Evolutionary conservation across 352 stramenopile genomes (phyloP), one percentile per base, ranked within the genome.

Genomic region (Phytophthora sansomeana): DNA sequence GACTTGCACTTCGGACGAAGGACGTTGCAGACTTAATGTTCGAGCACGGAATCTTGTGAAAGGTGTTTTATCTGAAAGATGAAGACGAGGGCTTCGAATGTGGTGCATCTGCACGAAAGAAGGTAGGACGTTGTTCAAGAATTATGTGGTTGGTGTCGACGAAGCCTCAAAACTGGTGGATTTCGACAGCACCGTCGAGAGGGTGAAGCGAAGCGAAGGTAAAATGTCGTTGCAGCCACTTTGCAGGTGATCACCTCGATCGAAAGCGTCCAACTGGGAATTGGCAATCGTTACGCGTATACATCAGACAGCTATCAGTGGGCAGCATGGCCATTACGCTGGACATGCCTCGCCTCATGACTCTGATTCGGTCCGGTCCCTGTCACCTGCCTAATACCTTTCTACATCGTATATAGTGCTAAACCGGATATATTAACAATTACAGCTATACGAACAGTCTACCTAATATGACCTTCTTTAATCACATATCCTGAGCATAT

Each of bases 181-280:
- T 58, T 58, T 13, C 35, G 6, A 28, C 35, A 13, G 13, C 9
- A 5, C 16, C 7, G 11, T 17, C 32, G 26, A 38, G 7, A 56
- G 24, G 53, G 28, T 64, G 17, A 30, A 19, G 57, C 28, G 36
- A 58, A 59, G 36, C 44, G 52, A 39, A 32, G 17, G 54, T 59
- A 54, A 47, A n/a, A n/a, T 38, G 49, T 17, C 38, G 13, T 44
- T 7, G 5, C n/a, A 21, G n/a, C 38, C 38, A 46, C 39, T 46
- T 28, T 19, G 4, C n/a, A 28, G 5, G 39, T 46, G 39, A 46
- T 46, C 39, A 46, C 6, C 13, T 28, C 39, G 39, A 46, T 4
- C n/a, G n/a, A 26, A 46, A 46, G n/a, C 21, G n/a, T 51, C 52
- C 52, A 60, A 28, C 35, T 59, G 52, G 26, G 13, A 28, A 19